A percentile compares a stretch with the other conserved stretches of the same genome.
phyloP scores from a whole-genome alignment of 2,329 filamentous ascomycete species.

The Phialophora chinensis region DNA sequence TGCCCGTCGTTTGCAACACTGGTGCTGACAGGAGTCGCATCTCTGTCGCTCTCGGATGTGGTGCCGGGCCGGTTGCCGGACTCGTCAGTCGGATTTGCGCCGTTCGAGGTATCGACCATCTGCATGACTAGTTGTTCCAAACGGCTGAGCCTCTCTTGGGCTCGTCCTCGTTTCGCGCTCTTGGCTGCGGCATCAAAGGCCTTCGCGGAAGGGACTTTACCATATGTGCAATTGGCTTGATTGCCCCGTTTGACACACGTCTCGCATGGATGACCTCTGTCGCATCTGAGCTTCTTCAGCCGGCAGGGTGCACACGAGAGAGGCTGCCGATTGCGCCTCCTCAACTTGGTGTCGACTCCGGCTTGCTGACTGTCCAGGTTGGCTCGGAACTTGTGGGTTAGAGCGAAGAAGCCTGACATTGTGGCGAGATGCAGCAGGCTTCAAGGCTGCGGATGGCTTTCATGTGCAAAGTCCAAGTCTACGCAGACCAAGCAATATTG shows the following conservation, averaged over 20 bases:
- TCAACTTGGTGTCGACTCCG: slow-evolving; percentile 56
- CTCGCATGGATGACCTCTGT: slow-evolving; percentile 49
- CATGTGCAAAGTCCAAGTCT: background rate
- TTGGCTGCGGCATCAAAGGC: slow-evolving; percentile 12
- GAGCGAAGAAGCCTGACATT: slow-evolving; percentile 35
- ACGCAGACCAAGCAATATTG: background rate
- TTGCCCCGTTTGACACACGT: slow-evolving; percentile 74
- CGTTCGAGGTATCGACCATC: slow-evolving; percentile 30
- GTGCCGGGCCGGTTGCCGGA: background rate
- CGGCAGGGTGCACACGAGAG: slow-evolving; percentile 61
- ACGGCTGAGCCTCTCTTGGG: slow-evolving; percentile 36
- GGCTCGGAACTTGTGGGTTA: slow-evolving; percentile 50
- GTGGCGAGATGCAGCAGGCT: background rate
- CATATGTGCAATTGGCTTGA: slow-evolving; percentile 82
- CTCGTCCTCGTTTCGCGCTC: slow-evolving; percentile 21
- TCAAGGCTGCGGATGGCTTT: background rate
- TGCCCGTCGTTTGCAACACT: slow-evolving; percentile 28
- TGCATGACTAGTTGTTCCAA: slow-evolving; percentile 39
- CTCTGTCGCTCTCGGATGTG: background rate
- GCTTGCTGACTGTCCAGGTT: slow-evolving; percentile 68
- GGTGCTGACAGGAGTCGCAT: background rate
- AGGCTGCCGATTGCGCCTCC: slow-evolving; percentile 88
- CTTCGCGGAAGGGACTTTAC: slow-evolving; percentile 47
- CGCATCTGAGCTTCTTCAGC: slow-evolving; percentile 52
- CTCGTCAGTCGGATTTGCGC: background rate